Evolutionary conservation across 805 yeast genomes (phyloP), one percentile per base, ranked within the genome.

Genomic region (Saturnispora zaruensis): DNA sequence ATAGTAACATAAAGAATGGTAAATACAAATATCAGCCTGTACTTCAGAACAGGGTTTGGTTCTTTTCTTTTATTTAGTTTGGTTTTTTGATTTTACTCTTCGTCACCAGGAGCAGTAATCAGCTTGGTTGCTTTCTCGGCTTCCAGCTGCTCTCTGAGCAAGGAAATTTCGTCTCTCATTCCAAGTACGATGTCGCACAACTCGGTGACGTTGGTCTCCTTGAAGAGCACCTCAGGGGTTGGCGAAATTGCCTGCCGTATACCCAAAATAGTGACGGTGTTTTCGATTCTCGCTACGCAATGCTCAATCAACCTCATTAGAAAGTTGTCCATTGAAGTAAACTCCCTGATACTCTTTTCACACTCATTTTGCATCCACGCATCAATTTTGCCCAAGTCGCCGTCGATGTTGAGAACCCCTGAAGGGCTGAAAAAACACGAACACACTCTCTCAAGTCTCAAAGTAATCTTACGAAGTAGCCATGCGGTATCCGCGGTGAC

Each of bases 271-370:
- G 75, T 69, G 14, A 78, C 77, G 52, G 78, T 71, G 48, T 78
- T 74, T 60, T 87, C 95, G 37, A 86, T 69, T 62, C 95, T 73
- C 0, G 89, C 78, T 13, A 84, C 76, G 25, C 82, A 66, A 55
- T 81, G 84, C 51, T 82, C 87, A 53, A 85, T 67, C 41, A 82
- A 70, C 4, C 74, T 69, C 38, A 80, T 63, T 37, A 81, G 60
- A 40, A 82, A 88, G 18, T 53, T 54, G 23, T 66, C 68, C n/a
- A 56, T 46, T 8, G 46, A 32, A 8, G 41, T 14, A 18, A 47
- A 42, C n/a, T 47, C 33, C 5, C 25, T 41, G n/a, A 41, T 25
- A 16, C 51, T 43, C 16, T 50, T 55, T 32, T 62, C 65, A 1
- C 57, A 50, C 7, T 53, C 57, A 7, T 48, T 43, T 5, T 56